A percentile compares a stretch with the other conserved stretches of the same genome.
Evolutionary conservation across 108 stramenopile genomes (phyloP).

Genomic region (Skeletonema grethae): DNA sequence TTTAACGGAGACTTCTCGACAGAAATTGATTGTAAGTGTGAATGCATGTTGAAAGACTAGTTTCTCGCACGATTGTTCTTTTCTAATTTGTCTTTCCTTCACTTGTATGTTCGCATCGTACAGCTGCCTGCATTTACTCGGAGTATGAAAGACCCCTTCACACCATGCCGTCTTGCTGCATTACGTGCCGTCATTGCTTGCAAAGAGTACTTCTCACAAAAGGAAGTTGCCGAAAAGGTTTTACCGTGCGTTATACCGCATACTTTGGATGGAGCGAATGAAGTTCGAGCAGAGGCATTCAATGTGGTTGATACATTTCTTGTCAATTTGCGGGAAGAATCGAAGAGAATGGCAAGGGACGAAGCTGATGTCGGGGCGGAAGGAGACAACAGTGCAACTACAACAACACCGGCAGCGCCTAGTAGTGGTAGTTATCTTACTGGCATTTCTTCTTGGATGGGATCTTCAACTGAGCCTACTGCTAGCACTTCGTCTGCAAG

Average conservation of each 20-base stretch:
- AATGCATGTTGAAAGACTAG: background rate
- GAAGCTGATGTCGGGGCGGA: conserved; percentile 39
- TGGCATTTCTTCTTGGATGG: conserved; percentile 80
- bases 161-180: conserved; percentile 78
- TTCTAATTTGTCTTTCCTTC: background rate
- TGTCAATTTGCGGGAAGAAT: conserved; percentile 62
- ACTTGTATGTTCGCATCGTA: too few species aligned
- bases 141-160: conserved; percentile 81
- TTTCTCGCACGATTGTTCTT: background rate
- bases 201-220: conserved; percentile 62
- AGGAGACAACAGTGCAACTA: conserved; percentile 6
- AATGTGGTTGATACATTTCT: conserved; percentile 62
- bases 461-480: conserved; percentile 36
- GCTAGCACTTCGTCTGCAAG: conserved; percentile 11
- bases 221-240: conserved; percentile 66
- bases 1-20: conserved; percentile 63
- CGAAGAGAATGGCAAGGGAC: conserved; percentile 48
- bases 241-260: conserved; percentile 68
- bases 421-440: conserved; percentile 60
- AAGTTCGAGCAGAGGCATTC: conserved; percentile 82
- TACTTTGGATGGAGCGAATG: conserved; percentile 65
- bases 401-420: conserved; percentile 39
- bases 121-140: conserved; percentile 72
- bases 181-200: conserved; percentile 53
- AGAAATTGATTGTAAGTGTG: conserved; percentile 62